Evolutionary conservation across 208 protist species (phyloP).

Genomic region (Phytomonas serpens): DNA sequence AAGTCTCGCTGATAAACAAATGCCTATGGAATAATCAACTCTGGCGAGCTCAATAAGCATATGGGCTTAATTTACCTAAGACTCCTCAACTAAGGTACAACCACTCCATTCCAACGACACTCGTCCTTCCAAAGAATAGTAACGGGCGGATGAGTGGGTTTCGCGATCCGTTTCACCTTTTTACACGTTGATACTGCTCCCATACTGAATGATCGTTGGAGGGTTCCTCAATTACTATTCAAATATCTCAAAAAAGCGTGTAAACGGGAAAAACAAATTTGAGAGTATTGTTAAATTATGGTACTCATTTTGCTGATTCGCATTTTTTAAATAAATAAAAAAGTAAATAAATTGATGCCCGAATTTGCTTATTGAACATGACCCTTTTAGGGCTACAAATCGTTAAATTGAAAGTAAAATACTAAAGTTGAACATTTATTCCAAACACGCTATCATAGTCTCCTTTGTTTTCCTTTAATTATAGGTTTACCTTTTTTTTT

Average conservation of each 20-base stretch:
- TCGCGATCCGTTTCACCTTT: background rate
- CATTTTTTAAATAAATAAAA: conserved; percentile 1
- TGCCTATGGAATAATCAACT: background rate
- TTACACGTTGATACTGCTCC: background rate
- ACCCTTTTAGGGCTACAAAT: background rate
- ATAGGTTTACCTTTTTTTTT: conserved; percentile 9
- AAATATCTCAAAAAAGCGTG: background rate
- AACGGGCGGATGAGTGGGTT: background rate
- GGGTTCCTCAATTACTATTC: background rate
- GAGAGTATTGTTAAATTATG: background rate
- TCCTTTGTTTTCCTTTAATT: conserved; percentile 4
- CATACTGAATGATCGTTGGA: background rate
- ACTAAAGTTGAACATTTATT: background rate
- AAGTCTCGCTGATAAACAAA: background rate
- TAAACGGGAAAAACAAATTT: background rate
- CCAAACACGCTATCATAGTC: conserved; percentile 3
- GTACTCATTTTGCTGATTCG: background rate
- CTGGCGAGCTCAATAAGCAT: background rate
- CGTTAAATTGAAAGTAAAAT: background rate
- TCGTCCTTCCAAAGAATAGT: background rate
- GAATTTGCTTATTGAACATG: background rate
- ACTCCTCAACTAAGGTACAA: background rate
- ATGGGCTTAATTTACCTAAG: background rate
- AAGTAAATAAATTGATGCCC: background rate
- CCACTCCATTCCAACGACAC: background rate